These are phyloP conservation scores for Hordeum marinum DNA, from an alignment of 176 grass and related monocot genomes.

Conservation along the genomic window DNA sequence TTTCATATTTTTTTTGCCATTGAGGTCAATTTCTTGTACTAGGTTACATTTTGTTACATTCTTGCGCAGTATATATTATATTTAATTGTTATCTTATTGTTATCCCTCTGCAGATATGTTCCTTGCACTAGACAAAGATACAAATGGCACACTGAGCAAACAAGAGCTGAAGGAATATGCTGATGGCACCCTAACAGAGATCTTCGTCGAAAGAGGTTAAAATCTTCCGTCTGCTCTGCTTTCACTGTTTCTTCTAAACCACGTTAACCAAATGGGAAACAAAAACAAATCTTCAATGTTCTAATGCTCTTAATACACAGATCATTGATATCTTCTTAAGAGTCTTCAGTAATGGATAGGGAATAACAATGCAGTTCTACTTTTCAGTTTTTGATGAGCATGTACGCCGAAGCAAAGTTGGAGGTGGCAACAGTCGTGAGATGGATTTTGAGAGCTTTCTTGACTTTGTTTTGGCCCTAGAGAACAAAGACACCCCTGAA, in stretches of 20 bases:
- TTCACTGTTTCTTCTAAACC: neutral
- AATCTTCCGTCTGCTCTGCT: neutral
- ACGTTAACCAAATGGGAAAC: neutral
- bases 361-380: neutral
- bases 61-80: neutral
- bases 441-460: slow-evolving; percentile 99
- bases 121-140: slow-evolving; percentile 95
- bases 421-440: slow-evolving; percentile 79
- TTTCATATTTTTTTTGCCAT: neutral
- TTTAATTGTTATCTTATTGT: slow-evolving; percentile 16
- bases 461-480: slow-evolving; percentile 95
- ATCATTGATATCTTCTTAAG: neutral
- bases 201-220: slow-evolving; percentile 96
- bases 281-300: neutral
- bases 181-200: slow-evolving; percentile 93
- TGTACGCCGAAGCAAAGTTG: slow-evolving; percentile 87
- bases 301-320: neutral
- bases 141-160: slow-evolving; percentile 91
- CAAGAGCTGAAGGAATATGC: slow-evolving; percentile 99
- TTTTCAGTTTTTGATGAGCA: slow-evolving; percentile 96
- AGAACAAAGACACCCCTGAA: slow-evolving; percentile 98
- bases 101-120: slow-evolving; percentile 77
- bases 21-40: neutral
- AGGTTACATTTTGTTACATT: neutral
- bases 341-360: slow-evolving; percentile 1